Base-by-base conservation (phyloP, 2,329 filamentous ascomycete species). In the Xylariaceae sp. region DNA sequence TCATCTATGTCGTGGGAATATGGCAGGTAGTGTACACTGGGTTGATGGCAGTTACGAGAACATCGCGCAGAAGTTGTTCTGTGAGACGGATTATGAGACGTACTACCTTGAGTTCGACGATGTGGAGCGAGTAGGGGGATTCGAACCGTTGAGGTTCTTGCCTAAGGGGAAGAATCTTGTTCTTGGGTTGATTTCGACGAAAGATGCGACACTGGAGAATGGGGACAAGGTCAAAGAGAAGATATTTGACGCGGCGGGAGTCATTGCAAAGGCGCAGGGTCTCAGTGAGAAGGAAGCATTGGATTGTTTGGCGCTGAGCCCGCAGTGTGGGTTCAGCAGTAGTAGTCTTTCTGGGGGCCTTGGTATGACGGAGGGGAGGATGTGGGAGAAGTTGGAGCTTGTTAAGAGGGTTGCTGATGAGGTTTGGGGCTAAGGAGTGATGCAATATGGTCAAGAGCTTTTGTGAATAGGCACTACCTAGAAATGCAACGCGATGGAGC, bases 181-280 rank as follows among this genome's bases (percentile, higher is more conserved):
- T n/a, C 56, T 80, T 2, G 76, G 77, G 6, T 70, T 79, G 12
- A 68, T 79, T 13, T 78, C 76, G 14, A 75, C 73, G 50, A 80
- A 80, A 66, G 76, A 72, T 55, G 65, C 73, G 3, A 65, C 71
- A 48, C 62, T 79, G 34, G 77, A 80, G 58, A 71, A 77, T 53
- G 64, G 73, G 50, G 67, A 68, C 42, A 66, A 70, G 51, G 69
- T 79, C 63, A 74, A 73, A 59, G 67, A 65, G 53, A 69, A 71
- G 6, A 72, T 79, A 4, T 61, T 68, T 19, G 66, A 73, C 17
- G 76, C 76, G 2, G 82, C 82, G 2, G 74, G 77, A 36, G 79
- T 81, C 63, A 78, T 86, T 48, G 80, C 82, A 0, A 72, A 80
- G 57, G 82, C 81, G 0, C 80, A 77, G 51, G 75, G 75, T 5